Evolutionary conservation across 2,329 filamentous ascomycete species (phyloP), one percentile per base, ranked within the genome.

Genomic region (Penicillium psychrosexuale): DNA sequence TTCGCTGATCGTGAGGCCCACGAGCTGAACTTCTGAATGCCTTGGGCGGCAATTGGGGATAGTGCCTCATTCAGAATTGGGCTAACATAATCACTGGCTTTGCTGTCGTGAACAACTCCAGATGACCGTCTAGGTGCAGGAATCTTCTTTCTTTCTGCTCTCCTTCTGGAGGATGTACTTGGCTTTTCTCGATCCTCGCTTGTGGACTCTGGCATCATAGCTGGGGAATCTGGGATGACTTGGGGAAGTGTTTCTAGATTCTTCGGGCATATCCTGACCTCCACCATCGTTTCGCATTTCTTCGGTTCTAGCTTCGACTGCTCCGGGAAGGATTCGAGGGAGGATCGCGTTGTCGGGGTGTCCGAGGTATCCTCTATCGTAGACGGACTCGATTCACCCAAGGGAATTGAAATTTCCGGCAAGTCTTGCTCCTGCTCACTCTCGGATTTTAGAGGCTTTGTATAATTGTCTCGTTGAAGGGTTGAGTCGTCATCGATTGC

Each of bases 1-100:
- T 67, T 69, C 6, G 66, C 72, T 3, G 71, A 72, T 12, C 71
- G 66, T 3, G 69, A 65, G 9, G 74, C 72, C 74, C 74, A 77
- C 11, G 68, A 68, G 40, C 57, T 59, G 47, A 77, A 77, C 39
- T 68, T 71, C 40, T 76, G 74, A 9, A 75, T 68, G 11, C 66
- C 67, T 40, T 70, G 66, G 0, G 72, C 69, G 2, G 71, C 70
- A 33, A 69, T 59, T 1, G 68, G 61, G 0, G 74, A 74, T 17
- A 72, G 42, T 5, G 72, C 71, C 61, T 76, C 71, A 17, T 69
- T 59, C 4, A 77, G 60, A 33, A 77, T 74, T 15, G 68, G 61
- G 1, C 60, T 66, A 15, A 72, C 72, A 37, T 77, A 77, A 30
- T 61, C 54, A 48, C 69, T 74, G 17, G 61, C 57, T 45, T 70